These are phyloP conservation scores for Mycena alexandri DNA, from an alignment of 768 basidiomycete species.

Conservation along the genomic window DNA sequence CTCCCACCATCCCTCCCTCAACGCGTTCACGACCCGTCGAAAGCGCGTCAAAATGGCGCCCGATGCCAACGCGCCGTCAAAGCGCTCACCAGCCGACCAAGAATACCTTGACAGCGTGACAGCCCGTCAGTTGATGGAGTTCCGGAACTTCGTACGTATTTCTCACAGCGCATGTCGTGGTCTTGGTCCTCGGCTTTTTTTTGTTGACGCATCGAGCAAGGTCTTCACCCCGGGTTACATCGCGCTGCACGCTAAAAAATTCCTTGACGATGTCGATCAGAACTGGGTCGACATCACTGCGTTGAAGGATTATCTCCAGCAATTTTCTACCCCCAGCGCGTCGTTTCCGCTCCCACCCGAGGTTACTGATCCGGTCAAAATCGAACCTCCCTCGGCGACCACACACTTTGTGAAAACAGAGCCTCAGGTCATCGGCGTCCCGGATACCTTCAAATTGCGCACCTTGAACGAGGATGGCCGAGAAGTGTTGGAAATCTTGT, in stretches of 20 bases:
- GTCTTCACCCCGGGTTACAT: not conserved
- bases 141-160: constrained; percentile 10
- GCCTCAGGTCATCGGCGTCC: not conserved
- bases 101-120: constrained; percentile 14
- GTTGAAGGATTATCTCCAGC: not conserved
- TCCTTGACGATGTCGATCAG: not conserved
- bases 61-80: not conserved
- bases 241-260: not conserved
- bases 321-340: not conserved
- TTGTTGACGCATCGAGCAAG: not conserved
- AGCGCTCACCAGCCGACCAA: constrained; percentile 1
- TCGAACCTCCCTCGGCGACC: not conserved
- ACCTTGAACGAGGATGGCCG: too few relatives aligned
- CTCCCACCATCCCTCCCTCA: not conserved
- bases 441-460: too few relatives aligned
- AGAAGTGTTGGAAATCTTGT: constrained; percentile 1
- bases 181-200: not conserved
- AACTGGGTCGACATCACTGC: constrained; percentile 1
- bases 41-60: not conserved
- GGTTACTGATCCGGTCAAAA: not conserved
- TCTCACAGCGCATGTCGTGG: not conserved
- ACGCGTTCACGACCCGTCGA: constrained; percentile 1
- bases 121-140: not conserved
- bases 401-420: constrained; percentile 1
- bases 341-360: not conserved